Percentiles rank a stretch among this genome's conserved stretches.
Conservation (phyloP, 176 grass and related monocot genomes). For the Eleusine coracana region DNA sequence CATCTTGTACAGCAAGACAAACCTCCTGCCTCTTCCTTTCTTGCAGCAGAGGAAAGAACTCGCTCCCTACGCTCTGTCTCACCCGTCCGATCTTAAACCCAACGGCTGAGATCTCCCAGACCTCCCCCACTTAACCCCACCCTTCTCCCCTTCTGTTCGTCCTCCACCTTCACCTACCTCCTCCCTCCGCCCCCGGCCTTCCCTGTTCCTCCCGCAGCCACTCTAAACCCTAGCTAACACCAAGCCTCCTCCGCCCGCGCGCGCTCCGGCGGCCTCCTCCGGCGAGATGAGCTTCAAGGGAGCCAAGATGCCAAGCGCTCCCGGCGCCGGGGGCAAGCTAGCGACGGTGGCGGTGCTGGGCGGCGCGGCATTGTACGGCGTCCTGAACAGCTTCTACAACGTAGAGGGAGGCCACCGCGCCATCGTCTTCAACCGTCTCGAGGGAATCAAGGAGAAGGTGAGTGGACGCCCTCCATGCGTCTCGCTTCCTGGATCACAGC, state of each 20-base stretch:
- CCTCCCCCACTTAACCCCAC: slow-evolving; percentile 5
- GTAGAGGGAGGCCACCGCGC: slow-evolving; percentile 87
- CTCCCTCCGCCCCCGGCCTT: not conserved
- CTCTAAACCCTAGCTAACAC: slow-evolving; percentile 48
- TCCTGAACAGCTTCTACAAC: slow-evolving; percentile 71
- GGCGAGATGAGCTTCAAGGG: slow-evolving; percentile 61
- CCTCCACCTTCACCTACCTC: not conserved
- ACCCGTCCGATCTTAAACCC: slow-evolving; percentile 23
- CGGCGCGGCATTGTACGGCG: slow-evolving; percentile 56
- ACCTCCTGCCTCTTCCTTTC: not conserved
- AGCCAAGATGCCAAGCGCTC: slow-evolving; percentile 41
- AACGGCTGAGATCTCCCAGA: not conserved
- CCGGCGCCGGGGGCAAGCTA: slow-evolving; percentile 30
- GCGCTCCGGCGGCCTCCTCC: not conserved
- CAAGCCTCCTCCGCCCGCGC: not conserved
- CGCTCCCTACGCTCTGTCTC: not conserved
- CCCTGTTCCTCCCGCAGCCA: not conserved
- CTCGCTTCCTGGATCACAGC: not conserved
- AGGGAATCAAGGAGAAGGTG: slow-evolving; percentile 86
- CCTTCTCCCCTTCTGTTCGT: not conserved
- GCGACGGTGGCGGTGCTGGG: slow-evolving; percentile 55
- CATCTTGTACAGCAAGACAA: slow-evolving; percentile 37
- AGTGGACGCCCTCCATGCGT: not conserved
- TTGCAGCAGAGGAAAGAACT: slow-evolving; percentile 42
- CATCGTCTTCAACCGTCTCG: slow-evolving; percentile 86